These are phyloP conservation scores for Aspergillus uvarum DNA, from an alignment of 2,329 filamentous ascomycete genomes.

Conservation along the genomic window DNA sequence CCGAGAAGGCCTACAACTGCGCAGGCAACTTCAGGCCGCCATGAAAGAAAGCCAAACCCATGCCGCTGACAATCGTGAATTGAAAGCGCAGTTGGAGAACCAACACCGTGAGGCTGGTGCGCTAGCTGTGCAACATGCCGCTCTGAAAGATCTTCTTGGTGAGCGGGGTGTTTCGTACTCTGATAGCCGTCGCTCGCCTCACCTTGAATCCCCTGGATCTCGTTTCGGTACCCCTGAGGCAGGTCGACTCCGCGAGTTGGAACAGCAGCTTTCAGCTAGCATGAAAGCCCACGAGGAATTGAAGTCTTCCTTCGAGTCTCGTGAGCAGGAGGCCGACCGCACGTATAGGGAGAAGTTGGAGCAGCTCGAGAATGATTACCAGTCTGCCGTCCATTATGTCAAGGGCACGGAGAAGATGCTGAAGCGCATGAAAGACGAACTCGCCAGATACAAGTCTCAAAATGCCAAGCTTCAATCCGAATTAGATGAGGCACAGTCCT, in stretches of 20 bases:
- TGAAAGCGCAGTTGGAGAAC: constrained; percentile 77
- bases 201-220: constrained; percentile 70
- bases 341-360: constrained; percentile 90
- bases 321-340: constrained; percentile 82
- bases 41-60: constrained; percentile 81
- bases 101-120: constrained; percentile 95
- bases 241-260: constrained; percentile 75
- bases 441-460: constrained; percentile 86
- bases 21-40: constrained; percentile 82
- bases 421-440: constrained; percentile 95
- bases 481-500: constrained; percentile 66
- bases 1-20: constrained; percentile 83
- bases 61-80: constrained; percentile 74
- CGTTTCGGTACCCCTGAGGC: constrained; percentile 77
- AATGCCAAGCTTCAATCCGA: constrained; percentile 81
- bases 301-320: constrained; percentile 71
- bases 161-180: constrained; percentile 85
- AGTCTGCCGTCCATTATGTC: constrained; percentile 96
- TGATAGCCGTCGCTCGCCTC: constrained; percentile 66
- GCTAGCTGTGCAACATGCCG: constrained; percentile 84
- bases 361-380: constrained; percentile 94
- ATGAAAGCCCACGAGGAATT: constrained; percentile 82
- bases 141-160: constrained; percentile 85
- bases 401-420: constrained; percentile 99
- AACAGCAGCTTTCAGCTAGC: constrained; percentile 78